Evolutionary conservation across 441 rosid species (phyloP).

Genomic region (Arabidopsis lyrata): DNA sequence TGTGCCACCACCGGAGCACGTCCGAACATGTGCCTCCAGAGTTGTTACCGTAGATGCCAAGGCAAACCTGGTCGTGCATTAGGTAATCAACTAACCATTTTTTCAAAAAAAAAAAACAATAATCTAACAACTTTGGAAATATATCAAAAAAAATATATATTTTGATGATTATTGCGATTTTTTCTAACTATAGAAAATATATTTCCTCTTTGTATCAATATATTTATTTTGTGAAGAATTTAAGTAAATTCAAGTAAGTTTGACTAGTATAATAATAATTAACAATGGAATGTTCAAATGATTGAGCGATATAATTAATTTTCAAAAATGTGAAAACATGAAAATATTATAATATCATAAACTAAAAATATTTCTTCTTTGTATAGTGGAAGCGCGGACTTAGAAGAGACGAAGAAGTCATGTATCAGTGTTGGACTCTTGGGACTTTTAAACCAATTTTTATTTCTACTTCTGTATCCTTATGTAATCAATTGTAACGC

Average conservation of each 20-base stretch:
- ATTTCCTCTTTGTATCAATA: background rate
- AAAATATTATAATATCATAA: background rate
- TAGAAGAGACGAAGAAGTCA: conserved; percentile 14
- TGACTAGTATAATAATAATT: background rate
- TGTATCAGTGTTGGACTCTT: background rate
- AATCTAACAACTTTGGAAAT: background rate
- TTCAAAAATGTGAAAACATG: background rate
- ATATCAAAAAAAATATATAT: background rate
- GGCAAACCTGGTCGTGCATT: background rate
- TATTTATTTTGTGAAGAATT: background rate
- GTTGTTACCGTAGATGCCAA: conserved; percentile 1
- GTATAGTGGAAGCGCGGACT: background rate
- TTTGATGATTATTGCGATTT: background rate
- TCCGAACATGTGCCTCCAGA: background rate
- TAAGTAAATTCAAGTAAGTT: background rate
- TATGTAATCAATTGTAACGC: background rate
- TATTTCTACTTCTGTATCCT: background rate
- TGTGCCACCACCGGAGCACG: conserved; percentile 16
- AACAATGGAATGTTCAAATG: background rate
- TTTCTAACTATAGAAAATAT: background rate
- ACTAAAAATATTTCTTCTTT: background rate
- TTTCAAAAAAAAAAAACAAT: background rate
- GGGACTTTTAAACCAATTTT: background rate
- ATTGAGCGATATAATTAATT: background rate
- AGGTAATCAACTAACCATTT: background rate